Conservation (phyloP, 192 early-diverging fungal genomes). For the Coemansia javaensis region DNA sequence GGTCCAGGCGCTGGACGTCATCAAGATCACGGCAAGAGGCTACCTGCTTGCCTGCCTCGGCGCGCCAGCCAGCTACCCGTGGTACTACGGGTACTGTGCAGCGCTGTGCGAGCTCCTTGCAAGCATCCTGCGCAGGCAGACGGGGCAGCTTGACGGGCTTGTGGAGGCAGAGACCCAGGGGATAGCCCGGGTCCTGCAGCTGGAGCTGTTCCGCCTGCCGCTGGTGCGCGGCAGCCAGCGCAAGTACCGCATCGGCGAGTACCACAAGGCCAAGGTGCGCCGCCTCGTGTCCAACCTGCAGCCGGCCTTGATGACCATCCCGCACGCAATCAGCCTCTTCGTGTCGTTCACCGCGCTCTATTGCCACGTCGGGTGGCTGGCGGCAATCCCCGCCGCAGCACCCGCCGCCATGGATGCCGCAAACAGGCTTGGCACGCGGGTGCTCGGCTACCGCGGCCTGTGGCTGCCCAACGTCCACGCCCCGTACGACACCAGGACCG, state of each 20-base stretch:
- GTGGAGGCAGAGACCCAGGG: neutral
- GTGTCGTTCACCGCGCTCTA: conserved; percentile 13
- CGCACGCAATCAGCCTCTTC: neutral
- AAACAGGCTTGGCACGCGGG: neutral
- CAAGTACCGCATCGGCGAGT: neutral
- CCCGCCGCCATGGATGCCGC: no score
- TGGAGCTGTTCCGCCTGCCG: conserved; percentile 22
- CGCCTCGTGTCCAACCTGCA: neutral
- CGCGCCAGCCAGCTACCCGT: conserved; percentile 1
- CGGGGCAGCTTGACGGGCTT: neutral
- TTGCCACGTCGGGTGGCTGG: conserved; percentile 18
- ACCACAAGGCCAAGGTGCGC: neutral
- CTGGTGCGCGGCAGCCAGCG: conserved; percentile 6
- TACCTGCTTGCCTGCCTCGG: conserved; percentile 20
- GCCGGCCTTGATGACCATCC: neutral
- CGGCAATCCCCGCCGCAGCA: conserved; percentile 9
- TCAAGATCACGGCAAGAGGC: conserved; percentile 5
- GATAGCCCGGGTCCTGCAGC: conserved; percentile 12
- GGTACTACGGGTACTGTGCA: conserved; percentile 10
- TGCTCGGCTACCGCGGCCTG: neutral
- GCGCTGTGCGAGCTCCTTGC: neutral
- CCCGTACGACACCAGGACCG: neutral
- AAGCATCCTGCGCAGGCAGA: conserved; percentile 5
- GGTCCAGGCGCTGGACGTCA: neutral
- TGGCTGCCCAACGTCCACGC: neutral